phyloP scores from a whole-genome alignment of 2,329 filamentous ascomycete genomes.

The Colletotrichum lentis region DNA sequence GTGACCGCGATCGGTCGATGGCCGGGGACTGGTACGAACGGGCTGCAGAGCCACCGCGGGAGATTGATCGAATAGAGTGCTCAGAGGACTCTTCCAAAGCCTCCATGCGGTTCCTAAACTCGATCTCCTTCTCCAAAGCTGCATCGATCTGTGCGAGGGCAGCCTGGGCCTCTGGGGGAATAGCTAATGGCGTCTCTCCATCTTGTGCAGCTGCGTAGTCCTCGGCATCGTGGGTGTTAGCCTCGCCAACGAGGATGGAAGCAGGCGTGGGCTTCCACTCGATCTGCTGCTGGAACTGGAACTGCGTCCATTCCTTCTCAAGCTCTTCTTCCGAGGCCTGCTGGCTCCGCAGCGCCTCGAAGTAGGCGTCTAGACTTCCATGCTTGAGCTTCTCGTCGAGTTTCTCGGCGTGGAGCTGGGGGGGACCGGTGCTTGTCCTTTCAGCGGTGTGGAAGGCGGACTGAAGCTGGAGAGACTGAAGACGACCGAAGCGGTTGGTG shows the following conservation, averaged over 20 bases:
- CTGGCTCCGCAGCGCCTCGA: constrained; percentile 85
- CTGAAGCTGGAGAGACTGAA: constrained; percentile 71
- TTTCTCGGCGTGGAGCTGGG: constrained; percentile 66
- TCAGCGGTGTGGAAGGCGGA: constrained; percentile 74
- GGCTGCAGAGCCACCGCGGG: constrained; percentile 49
- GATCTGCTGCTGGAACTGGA: constrained; percentile 86
- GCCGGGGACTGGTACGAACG: constrained; percentile 52
- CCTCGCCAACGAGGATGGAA: constrained; percentile 68
- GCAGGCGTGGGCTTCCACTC: constrained; percentile 80
- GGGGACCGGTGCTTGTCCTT: constrained; percentile 60
- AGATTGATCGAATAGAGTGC: constrained; percentile 49
- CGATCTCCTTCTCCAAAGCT: constrained; percentile 80
- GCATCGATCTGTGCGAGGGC: constrained; percentile 85
- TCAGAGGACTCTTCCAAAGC: constrained; percentile 54
- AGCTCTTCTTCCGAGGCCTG: constrained; percentile 63
- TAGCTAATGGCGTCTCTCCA: constrained; percentile 45
- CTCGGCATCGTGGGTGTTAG: constrained; percentile 58
- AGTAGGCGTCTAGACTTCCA: constrained; percentile 86
- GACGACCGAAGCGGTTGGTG: constrained; percentile 62
- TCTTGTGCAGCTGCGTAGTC: constrained; percentile 45
- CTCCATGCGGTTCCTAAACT: constrained; percentile 58
- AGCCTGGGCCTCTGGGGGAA: constrained; percentile 60
- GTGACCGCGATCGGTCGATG: constrained; percentile 52
- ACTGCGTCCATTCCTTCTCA: constrained; percentile 89
- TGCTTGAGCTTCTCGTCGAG: constrained; percentile 60